phyloP scores from a whole-genome alignment of 2,329 filamentous ascomycete species.

The Microdochium nivale region DNA sequence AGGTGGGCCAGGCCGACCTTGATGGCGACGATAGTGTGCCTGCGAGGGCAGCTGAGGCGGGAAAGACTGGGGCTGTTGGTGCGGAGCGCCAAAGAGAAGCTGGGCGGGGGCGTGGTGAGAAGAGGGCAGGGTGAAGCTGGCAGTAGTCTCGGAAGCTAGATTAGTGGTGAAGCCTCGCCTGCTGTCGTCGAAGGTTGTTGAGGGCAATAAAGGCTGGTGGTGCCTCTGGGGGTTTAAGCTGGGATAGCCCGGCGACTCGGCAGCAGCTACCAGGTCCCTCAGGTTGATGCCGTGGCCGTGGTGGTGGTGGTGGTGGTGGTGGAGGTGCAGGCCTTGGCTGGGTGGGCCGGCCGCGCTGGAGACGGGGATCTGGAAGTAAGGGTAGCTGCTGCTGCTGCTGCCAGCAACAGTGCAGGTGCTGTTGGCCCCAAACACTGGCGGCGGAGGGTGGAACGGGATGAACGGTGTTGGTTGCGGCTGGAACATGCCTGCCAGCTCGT shows the following conservation, averaged over 20 bases:
- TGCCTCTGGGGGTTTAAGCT: neutral
- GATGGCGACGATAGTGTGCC: conserved; percentile 1
- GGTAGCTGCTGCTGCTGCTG: conserved; percentile 18
- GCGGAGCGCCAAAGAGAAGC: neutral
- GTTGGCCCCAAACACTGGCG: conserved; percentile 28
- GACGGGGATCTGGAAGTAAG: no score
- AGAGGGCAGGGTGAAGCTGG: neutral
- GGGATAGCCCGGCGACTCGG: neutral
- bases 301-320: neutral
- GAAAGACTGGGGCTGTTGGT: conserved; percentile 7
- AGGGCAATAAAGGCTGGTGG: neutral
- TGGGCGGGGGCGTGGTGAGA: neutral
- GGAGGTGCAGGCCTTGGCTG: neutral
- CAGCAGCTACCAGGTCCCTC: no score
- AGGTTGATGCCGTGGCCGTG: neutral
- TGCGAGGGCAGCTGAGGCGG: neutral
- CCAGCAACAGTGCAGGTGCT: conserved; percentile 5
- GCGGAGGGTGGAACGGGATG: conserved; percentile 29
- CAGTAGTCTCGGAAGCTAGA: neutral
- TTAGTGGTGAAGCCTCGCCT: neutral
- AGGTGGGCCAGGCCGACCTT: conserved; percentile 1
- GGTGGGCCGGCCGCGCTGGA: conserved; percentile 8
- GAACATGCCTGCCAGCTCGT: conserved; percentile 35
- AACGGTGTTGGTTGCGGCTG: conserved; percentile 43
- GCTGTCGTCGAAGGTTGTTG: neutral